These are phyloP conservation scores for Ustilago cynodontis DNA, from an alignment of 1,284 basidiomycete genomes.

Conservation along the genomic window DNA sequence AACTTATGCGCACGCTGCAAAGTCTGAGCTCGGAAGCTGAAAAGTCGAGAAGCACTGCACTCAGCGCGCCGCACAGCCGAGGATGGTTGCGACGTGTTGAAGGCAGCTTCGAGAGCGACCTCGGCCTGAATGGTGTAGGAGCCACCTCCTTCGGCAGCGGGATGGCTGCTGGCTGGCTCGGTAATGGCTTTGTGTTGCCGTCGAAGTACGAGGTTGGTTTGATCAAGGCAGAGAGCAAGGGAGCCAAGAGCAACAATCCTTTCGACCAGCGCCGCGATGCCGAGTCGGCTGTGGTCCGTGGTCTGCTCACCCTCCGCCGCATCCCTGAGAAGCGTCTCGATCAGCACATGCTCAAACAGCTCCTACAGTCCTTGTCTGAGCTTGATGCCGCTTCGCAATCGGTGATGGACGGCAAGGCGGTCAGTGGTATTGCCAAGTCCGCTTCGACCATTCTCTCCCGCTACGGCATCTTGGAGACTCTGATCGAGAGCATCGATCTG, in stretches of 20 bases:
- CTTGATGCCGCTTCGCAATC: constrained; percentile 13
- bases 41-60: constrained; percentile 41
- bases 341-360: constrained; percentile 19
- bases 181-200: constrained; percentile 69
- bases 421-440: neutral
- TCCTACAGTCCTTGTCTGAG: constrained; percentile 6
- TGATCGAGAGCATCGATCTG: constrained; percentile 60
- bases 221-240: constrained; percentile 49
- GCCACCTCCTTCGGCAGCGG: constrained; percentile 62
- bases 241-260: constrained; percentile 38
- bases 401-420: neutral
- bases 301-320: constrained; percentile 49
- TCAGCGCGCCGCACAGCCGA: constrained; percentile 29
- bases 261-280: constrained; percentile 56
- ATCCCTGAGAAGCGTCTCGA: constrained; percentile 47
- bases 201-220: constrained; percentile 53
- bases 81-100: constrained; percentile 52
- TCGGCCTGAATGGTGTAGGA: constrained; percentile 55
- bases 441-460: constrained; percentile 21
- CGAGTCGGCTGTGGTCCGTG: constrained; percentile 45
- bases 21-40: constrained; percentile 47
- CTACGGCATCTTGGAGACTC: constrained; percentile 30
- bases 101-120: constrained; percentile 49
- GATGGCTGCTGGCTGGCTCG: constrained; percentile 68
- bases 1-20: constrained; percentile 50